Base-by-base conservation (phyloP, 1,284 basidiomycete species). In the Puccinia triticina region DNA sequence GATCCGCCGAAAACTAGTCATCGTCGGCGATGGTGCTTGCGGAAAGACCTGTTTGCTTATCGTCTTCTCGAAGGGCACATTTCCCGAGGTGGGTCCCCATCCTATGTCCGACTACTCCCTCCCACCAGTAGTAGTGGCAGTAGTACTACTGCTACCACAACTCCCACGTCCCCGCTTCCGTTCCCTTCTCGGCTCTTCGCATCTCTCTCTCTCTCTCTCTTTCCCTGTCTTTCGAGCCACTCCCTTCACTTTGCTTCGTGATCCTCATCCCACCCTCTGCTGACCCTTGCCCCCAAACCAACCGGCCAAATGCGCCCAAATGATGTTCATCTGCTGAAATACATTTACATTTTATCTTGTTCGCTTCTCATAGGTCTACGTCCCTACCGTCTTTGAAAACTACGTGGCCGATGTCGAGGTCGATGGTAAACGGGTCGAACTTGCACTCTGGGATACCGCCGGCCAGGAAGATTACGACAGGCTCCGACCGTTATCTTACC, bases 391-490 rank as follows among this genome's bases (percentile, higher is more conserved):
- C 73, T 96, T 96, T 85, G 94, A 96, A 89, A 89, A 89, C 86
- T 89, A 86, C 61, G 94, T 94, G 76, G 93, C 93, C 84, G 93
- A 94, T 87, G 93, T 95, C 83, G 93, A 94, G 87, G 93, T 95
- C 82, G 94, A 94, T 86, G 93, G 93, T 85, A 95, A 94, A 88
- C 92, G 94, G 88, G 93, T 96, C 85, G 94, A 96, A 88, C 90
- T 96, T 84, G 94, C 94, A 43, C 89, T 96, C 84, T 96, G 94
- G 94, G 94, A 96, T 93, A 96, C 94, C 83, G 94, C 94, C 37
- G 94, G 94, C 82, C 94, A 96, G 88, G 94, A 96, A 86, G 61
- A 66, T 66, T 66, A 66, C 61, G 61, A 66, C 18, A 66, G 61
- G 40, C 61, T 66, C 21, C 61, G 76, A 78, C 76, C 76, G 26